Conservation (phyloP, 2,329 filamentous ascomycete species). For the Diplodia intermedia region DNA sequence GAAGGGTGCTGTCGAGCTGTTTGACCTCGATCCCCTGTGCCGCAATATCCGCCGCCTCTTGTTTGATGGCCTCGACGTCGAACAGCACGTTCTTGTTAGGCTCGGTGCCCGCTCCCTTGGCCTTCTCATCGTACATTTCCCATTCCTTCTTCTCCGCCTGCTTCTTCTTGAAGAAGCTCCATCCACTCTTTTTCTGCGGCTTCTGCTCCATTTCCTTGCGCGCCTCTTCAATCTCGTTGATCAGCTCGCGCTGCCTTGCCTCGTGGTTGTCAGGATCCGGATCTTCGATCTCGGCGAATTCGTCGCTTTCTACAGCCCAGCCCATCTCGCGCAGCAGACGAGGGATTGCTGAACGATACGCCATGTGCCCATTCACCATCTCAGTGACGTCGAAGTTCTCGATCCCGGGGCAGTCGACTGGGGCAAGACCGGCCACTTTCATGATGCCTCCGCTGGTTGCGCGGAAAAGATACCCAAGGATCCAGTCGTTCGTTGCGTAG, state of each 20-base stretch:
- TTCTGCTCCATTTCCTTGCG: conserved; percentile 84
- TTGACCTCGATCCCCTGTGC: conserved; percentile 73
- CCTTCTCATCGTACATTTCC: conserved; percentile 87
- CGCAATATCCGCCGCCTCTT: conserved; percentile 73
- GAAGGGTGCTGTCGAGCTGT: conserved; percentile 86
- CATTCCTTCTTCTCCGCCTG: conserved; percentile 86
- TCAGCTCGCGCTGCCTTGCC: conserved; percentile 86
- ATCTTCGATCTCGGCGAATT: conserved; percentile 96
- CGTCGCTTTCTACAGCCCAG: conserved; percentile 89
- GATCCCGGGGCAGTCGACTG: conserved; percentile 79
- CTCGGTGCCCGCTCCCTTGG: conserved; percentile 52
- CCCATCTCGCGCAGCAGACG: conserved; percentile 84
- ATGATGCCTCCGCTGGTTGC: conserved; percentile 92
- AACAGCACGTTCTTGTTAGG: conserved; percentile 75
- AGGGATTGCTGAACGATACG: conserved; percentile 93
- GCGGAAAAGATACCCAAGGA: conserved; percentile 90
- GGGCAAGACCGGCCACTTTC: conserved; percentile 81
- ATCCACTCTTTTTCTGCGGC: conserved; percentile 72
- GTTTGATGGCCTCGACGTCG: conserved; percentile 89
- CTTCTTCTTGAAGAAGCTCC: conserved; percentile 78
- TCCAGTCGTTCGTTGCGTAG: conserved; percentile 96
- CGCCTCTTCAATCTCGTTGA: conserved; percentile 95
- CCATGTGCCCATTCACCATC: conserved; percentile 90
- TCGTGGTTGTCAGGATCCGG: conserved; percentile 93
- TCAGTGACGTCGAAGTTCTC: conserved; percentile 92